Evolutionary conservation across 176 grass and related monocot species (phyloP), one percentile per base, ranked within the genome.

Genomic region (Aegilops bicornis): DNA sequence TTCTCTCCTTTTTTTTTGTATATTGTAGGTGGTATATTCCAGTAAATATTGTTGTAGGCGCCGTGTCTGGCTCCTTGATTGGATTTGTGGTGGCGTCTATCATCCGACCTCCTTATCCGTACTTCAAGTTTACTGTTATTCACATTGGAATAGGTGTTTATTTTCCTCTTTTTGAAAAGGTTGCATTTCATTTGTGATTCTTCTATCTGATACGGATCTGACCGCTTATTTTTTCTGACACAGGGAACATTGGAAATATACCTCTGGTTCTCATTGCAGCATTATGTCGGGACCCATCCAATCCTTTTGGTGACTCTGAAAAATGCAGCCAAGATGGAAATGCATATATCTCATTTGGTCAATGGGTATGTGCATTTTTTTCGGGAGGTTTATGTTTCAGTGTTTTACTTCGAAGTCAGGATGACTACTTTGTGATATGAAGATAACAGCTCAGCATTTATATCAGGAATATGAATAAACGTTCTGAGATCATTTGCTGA

Each of bases 201-300:
- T 33, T 75, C 27, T 79, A 30, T 25, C 2, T 16, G n/a, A 80
- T 79, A 83, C 52, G 2, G 30, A 71, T 71, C 30, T 10, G 35
- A 7, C 9, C 5, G 23, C 66, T 43, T 52, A 16, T 87, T 15
- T 62, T 91, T 62, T 91, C 71, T 42, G 54, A 82, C 71, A 66
- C 82, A 99, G 97, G 97, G 67, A 99, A 99, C 83, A 99, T 97
- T 60, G 97, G 97, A 89, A 99, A 99, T 90, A 91, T 99, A 91
- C 97, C 97, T 70, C 92, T 99, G 5, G 97, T 99, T 39, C 85
- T 99, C 63, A 97, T 99, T 75, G 97, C 94, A 52, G 94, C 97
- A 30, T 75, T 99, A 94, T 99, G 97, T 79, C 88, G 90, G 68
- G 97, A 99, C 71, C 64, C 83, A 80, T 91, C 97, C 60, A 99